Conservation (phyloP, 441 rosid genomes). For the Aquilaria agallochum region DNA sequence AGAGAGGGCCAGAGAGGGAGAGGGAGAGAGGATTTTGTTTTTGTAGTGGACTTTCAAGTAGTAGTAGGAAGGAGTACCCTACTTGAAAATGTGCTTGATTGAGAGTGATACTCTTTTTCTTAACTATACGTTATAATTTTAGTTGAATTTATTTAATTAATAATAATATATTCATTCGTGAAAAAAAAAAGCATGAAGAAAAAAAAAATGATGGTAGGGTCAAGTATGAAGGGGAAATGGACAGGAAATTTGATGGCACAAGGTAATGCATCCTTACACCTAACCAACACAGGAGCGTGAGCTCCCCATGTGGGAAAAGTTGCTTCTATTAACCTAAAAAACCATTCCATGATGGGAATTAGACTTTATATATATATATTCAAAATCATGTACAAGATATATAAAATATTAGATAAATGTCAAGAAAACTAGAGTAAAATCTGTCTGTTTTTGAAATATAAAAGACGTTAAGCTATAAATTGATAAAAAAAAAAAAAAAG, state of each 20-base stretch:
- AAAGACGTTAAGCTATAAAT: too few relatives aligned
- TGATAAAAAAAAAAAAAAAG: too few relatives aligned
- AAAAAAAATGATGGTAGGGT: constrained; percentile 18
- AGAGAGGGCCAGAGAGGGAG: constrained; percentile 10
- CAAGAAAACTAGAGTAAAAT: too few relatives aligned
- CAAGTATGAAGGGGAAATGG: constrained; percentile 3
- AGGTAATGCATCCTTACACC: constrained; percentile 3
- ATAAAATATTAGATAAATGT: too few relatives aligned
- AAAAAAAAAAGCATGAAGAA: not conserved
- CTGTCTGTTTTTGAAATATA: too few relatives aligned
- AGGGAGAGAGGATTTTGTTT: constrained; percentile 13
- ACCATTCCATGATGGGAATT: not conserved
- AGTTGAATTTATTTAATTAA: not conserved
- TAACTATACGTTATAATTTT: constrained; percentile 1
- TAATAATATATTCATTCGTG: not conserved
- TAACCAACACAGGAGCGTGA: constrained; percentile 15
- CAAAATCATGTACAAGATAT: too few relatives aligned
- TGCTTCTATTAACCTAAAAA: constrained; percentile 12
- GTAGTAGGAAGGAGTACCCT: not conserved
- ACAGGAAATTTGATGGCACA: constrained; percentile 15
- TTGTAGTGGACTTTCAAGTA: constrained; percentile 4
- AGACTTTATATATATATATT: not conserved
- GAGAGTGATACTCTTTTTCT: constrained; percentile 3
- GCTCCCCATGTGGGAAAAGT: constrained; percentile 33
- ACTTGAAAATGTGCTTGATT: constrained; percentile 3